Percentiles rank a stretch among this genome's conserved stretches.
Conservation (phyloP, 2,329 filamentous ascomycete species). For the Alternaria tenuissima region DNA sequence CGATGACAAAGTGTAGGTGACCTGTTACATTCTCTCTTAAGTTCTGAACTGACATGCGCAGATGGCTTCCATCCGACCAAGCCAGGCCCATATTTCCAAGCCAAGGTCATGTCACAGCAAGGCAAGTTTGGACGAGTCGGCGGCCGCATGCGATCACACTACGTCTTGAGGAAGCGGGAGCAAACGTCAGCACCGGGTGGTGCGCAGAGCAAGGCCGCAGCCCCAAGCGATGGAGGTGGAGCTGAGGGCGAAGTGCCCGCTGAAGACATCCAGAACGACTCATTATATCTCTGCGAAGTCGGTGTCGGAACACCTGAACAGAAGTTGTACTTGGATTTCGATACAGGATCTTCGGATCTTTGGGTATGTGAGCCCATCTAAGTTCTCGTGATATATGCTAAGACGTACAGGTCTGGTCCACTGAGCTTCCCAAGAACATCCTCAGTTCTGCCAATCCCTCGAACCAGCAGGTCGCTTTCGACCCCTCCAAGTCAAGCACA, state of each 20-base stretch:
- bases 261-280: slow-evolving; percentile 37
- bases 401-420: slow-evolving; percentile 31
- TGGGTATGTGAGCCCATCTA: slow-evolving; percentile 48
- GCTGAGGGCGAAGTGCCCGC: slow-evolving; percentile 27
- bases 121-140: slow-evolving; percentile 33
- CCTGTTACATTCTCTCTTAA: neutral
- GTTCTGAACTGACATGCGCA: slow-evolving; percentile 6
- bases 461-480: slow-evolving; percentile 65
- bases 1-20: slow-evolving; percentile 28
- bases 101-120: slow-evolving; percentile 28
- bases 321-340: slow-evolving; percentile 69
- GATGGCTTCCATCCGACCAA: slow-evolving; percentile 38
- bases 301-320: slow-evolving; percentile 66
- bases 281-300: slow-evolving; percentile 60
- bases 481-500: slow-evolving; percentile 47
- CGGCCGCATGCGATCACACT: slow-evolving; percentile 32
- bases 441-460: slow-evolving; percentile 54
- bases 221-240: neutral
- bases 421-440: slow-evolving; percentile 28
- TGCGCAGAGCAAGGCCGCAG: slow-evolving; percentile 7
- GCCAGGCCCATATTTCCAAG: slow-evolving; percentile 34
- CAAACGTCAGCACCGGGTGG: slow-evolving; percentile 3
- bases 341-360: slow-evolving; percentile 74
- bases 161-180: slow-evolving; percentile 27
- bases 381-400: neutral